Base-by-base conservation (phyloP, 371 early-diverging fungal species). In the Lichtheimia corymbifera region DNA sequence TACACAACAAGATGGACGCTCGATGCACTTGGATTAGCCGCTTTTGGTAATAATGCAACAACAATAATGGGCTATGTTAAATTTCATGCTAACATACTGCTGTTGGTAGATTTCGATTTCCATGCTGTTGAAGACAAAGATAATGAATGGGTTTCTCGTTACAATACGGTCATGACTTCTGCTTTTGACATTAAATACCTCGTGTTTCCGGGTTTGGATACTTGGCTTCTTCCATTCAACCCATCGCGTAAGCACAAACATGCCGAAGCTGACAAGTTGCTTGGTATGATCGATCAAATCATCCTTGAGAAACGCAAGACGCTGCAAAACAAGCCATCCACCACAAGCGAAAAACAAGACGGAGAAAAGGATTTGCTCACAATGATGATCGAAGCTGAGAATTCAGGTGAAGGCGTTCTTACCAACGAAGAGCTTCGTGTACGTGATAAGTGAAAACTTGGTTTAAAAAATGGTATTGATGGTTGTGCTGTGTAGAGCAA, bases 311-410 rank as follows among this genome's bases (percentile, higher is more conserved):
- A 67, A 42, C 70, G 72, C 27, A 42, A 35, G 35, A 55, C 20
- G 12, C 7, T 25, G 27, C 27, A 35, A 50, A 40, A 51, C 40
- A 14, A 51, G 30, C 9, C 35, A 6, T 35, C 11, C 2, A 11
- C 11, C 6, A 22, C 22, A 22, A 0, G 1, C 9, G 35, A 35
- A 0, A 11, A 35, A 35, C 11, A 56, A 22, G 22, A 42, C 43
- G 2, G 74, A 77, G 68, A 64, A 50, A 76, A 77, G 9, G 79
- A 79, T 49, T 50, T 83, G 56, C 65, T 83, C 27, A 70, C 81
- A 6, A 63, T 83, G 70, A 73, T 83, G 79, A 62, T 80, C 15
- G 65, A 69, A 57, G 55, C 50, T 40, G 72, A 70, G 28, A 61
- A 65, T n/a, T 40, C 56, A 41, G 71, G 66, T 1, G 50, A 52